phyloP scores from a whole-genome alignment of 139 green algal species.

The Coelastrella sp. region DNA sequence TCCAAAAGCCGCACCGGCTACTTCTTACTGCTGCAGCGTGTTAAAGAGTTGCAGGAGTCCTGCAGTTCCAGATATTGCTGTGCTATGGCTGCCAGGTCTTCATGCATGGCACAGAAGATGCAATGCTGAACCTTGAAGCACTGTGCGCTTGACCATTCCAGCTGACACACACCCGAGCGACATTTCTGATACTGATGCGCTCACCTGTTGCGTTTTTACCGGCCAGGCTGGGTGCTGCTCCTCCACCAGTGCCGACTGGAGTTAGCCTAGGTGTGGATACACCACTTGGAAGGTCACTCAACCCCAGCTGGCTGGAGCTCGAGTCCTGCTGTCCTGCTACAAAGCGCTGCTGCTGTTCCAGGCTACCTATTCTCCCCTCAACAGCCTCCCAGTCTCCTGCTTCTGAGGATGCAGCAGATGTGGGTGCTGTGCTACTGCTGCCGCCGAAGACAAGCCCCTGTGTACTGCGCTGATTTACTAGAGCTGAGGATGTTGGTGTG shows the following conservation, averaged over 20 bases:
- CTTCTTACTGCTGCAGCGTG: too few relatives aligned
- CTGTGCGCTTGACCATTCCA: too few relatives aligned
- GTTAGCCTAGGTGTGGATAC: background rate
- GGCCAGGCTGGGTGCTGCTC: background rate
- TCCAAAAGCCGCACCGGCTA: too few relatives aligned
- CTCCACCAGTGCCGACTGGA: background rate
- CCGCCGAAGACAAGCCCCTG: background rate
- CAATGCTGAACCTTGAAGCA: too few relatives aligned
- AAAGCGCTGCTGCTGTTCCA: slow-evolving; percentile 19
- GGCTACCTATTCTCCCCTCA: background rate
- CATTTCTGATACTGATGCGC: too few relatives aligned
- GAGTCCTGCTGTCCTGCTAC: background rate
- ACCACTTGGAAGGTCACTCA: background rate
- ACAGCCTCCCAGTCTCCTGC: slow-evolving; percentile 20
- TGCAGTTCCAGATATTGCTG: too few relatives aligned
- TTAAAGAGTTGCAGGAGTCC: too few relatives aligned
- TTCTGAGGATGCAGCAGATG: slow-evolving; percentile 3
- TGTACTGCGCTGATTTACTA: background rate
- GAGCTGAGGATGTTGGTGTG: background rate
- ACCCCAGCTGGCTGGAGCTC: background rate
- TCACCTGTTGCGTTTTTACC: too few relatives aligned
- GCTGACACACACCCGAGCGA: too few relatives aligned
- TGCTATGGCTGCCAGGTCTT: too few relatives aligned
- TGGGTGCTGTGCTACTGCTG: slow-evolving; percentile 31
- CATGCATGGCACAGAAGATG: too few relatives aligned